Base-by-base conservation (phyloP, 2,329 filamentous ascomycete genomes). In the Scortechinia acanthostroma region DNA sequence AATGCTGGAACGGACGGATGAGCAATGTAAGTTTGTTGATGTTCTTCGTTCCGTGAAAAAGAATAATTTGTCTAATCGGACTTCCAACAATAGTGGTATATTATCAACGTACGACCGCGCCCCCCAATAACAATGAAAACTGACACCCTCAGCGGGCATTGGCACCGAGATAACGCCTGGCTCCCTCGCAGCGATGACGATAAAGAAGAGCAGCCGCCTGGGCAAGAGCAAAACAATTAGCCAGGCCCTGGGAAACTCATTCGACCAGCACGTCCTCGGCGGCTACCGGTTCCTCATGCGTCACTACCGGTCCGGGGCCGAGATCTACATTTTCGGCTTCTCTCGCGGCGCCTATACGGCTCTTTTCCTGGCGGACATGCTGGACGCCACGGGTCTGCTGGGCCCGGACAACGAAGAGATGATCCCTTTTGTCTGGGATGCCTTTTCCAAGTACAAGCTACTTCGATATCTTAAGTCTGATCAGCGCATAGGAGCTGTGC, bases 381-480 rank as follows among this genome's bases (percentile, higher is more conserved):
- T 82, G 6, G 75, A 81, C 51, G 72, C 76, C 49, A 71, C 82
- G 33, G 78, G 79, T 13, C 60, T 83, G 3, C 64, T 82, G 4
- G 72, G 71, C 43, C 69, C 70, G 17, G 76, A 77, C 20, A 83
- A 83, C 47, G 74, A 82, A 51, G 78, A 81, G 49, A 71, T 82
- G 66, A 69, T 74, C 46, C 66, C 71, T 14, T 83, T 82, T 53
- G 77, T 76, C 2, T 82, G 77, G 75, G 79, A 74, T 55, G 74
- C 71, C 0, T 77, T 76, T 49, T 62, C 69, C 21, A 69, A 72
- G 49, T 76, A 70, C 69, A 57, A 68, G 42, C 66, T 74, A 22
- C 71, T 75, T 48, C n/a, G n/a, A 59, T 72, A n/a, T n/a, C n/a
- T n/a, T n/a, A n/a, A n/a, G n/a, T n/a, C n/a, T n/a, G n/a, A n/a